Base-by-base conservation (phyloP, 2,329 filamentous ascomycete species). In the Colletotrichum cordylinicola region DNA sequence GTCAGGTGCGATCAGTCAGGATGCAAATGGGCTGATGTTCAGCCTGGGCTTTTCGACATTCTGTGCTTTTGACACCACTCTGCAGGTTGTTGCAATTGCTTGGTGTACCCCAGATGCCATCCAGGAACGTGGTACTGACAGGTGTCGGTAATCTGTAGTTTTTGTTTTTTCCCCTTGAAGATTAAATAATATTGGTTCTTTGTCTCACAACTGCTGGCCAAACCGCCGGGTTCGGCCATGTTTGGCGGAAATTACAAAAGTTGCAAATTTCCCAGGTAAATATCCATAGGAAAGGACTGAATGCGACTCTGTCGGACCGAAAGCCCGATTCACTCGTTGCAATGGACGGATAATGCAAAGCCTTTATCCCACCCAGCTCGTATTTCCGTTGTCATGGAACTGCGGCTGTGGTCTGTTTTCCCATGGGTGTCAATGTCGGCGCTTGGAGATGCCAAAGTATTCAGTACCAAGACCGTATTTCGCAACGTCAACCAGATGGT, bases 21-120 rank as follows among this genome's bases (percentile, higher is more conserved):
- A 73, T 68, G 70, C 43, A 24, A 64, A 64, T 75, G 73, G 64
- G 39, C 43, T 73, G 73, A 75, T 52, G 43, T 58, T 39, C 15
- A 13, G 68, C 18, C 52, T 52, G 27, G 29, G 35, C 56, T 16
- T 9, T 43, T 61, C 67, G 37, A 12, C 13, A 48, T 48, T 52
- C 43, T 52, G 10, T 52, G n/a, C n/a, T 56, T 67, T 43, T 52
- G 52, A 37, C 55, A 39, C 43, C 62, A 58, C 43, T 43, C 31
- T 21, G 24, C 61, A 27, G 8, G 12, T 16, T 39, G 33, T 15
- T 64, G 61, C 24, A n/a, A n/a, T n/a, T 39, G 24, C 55, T 67
- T 72, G 37, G 61, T 60, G 48, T 31, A 37, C 69, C 61, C 55
- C 31, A 60, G 24, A 31, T 43, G 24, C 8, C 13, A n/a, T 31